Evolutionary conservation across 306 rosid genomes (phyloP), one percentile per base, ranked within the genome.

Genomic region (Hippophae rhamnoides): DNA sequence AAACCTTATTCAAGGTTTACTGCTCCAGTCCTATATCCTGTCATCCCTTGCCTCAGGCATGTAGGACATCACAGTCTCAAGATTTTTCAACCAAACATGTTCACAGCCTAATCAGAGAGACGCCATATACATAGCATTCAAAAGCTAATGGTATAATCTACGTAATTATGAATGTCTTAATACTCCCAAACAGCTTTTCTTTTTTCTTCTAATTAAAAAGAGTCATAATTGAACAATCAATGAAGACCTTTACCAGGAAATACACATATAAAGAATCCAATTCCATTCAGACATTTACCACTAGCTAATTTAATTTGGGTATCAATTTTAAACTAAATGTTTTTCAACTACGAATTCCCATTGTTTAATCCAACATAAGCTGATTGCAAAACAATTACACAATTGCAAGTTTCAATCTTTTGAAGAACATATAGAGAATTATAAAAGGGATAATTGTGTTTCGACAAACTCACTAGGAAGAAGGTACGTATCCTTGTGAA

Each of bases 401-500:
- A 43, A 11, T 10, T n/a, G 57, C 58, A 50, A 49, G 49, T 45
- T 62, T 26, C 11, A 38, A 6, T 41, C 41, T 52, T 62, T 66
- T 41, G 60, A 54, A 12, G 61, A 69, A 60, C 43, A 1, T 11
- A 12, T 41, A 64, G 52, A 42, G 5, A 54, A 55, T 10, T 47
- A 51, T 46, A 7, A 56, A 58, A 38, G 47, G 12, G 14, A 9
- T 40, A 54, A 13, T 10, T 38, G 14, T 52, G 44, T 47, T 56
- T 10, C 52, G 31, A 58, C 41, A 7, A 53, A 80, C 97, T 86
- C 69, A 90, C 97, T 90, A 5, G 95, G 90, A 69, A 86, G 94
- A 67, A 78, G 73, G 71, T 42, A 78, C 43, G 86, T 43, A 63
- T 83, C 94, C 74, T 81, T 89, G 43, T 79, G 89, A 60, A 84